Evolutionary conservation across 495 filamentous ascomycete genomes (phyloP), one percentile per base, ranked within the genome.

Genomic region (Hyaloscypha bicolor): DNA sequence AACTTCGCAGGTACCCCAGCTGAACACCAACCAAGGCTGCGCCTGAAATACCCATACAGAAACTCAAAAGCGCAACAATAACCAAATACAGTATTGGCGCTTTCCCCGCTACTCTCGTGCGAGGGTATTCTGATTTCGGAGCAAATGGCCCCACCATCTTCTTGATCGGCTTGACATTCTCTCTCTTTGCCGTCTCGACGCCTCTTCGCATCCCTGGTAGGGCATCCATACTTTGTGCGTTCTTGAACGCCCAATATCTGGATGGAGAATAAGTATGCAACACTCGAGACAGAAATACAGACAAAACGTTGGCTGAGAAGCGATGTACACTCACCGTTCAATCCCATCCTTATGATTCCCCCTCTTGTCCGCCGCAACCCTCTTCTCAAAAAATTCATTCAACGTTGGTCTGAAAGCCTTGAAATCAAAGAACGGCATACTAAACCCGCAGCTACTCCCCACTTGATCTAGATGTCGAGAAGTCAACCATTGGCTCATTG

Each of bases 201-300:
- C 74, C 85, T 33, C 79, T 65, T 29, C 74, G 72, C 75, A 87
- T 78, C 0, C 80, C 84, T 0, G 84, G 84, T 0, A 87, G 72
- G 1, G 83, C 84, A 64, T 87, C 85, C 66, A 87, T 79, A 61
- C 79, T 82, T 66, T 75, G 80, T 1, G 82, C 73, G 58, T 83
- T 86, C 71, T 87, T 87, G 57, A 73, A 77, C 0, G 85, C 84
- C 84, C 85, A 87, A 71, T 87, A 86, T 33, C 83, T 48, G 16
- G 16, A 48, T 16, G 11, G 3, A 48, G 42, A 48, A 16, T 14
- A 48, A 48, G 42, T 19, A 48, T 48, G 42, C 4, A 48, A 37
- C 35, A 6, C 42, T 48, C 16, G 6, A 19, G 42, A 12, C 42
- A 12, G 35, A 8, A 37, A 37, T 8, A 37, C 12, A 37, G 12